A percentile compares a stretch with the other conserved stretches of the same genome.
These are phyloP conservation scores for Globisporangium radiosum DNA, from an alignment of 352 stramenopile genomes.

Conservation along the genomic window DNA sequence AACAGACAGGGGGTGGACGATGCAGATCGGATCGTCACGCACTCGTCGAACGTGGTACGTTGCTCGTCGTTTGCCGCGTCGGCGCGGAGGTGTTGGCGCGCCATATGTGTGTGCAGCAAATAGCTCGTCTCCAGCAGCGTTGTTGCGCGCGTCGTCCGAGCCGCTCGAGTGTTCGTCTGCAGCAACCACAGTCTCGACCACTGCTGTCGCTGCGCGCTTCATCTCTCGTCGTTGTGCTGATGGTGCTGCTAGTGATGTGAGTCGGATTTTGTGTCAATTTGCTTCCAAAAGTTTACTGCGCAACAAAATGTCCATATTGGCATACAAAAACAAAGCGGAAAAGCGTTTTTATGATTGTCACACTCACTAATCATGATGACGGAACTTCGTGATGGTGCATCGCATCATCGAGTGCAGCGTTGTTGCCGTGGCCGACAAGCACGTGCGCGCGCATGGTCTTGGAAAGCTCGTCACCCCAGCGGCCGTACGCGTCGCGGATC, in stretches of 20 bases:
- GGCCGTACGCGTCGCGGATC: slow-evolving; percentile 30
- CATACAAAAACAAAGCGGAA: too few relatives aligned
- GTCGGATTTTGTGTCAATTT: too few relatives aligned
- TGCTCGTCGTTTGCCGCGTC: slow-evolving; percentile 1
- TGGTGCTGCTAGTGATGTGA: too few relatives aligned
- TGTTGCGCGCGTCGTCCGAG: background rate
- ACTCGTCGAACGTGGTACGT: slow-evolving; percentile 11
- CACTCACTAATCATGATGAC: too few relatives aligned
- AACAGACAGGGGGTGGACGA: background rate
- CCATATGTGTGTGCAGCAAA: background rate
- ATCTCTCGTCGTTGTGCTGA: background rate
- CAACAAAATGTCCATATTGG: too few relatives aligned
- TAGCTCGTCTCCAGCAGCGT: background rate
- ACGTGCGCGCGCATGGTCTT: slow-evolving; percentile 21
- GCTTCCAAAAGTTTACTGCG: too few relatives aligned
- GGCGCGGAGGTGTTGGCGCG: too few relatives aligned
- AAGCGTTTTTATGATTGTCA: too few relatives aligned
- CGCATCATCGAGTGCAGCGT: too few relatives aligned
- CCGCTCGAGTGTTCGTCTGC: slow-evolving; percentile 1
- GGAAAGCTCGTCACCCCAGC: slow-evolving; percentile 47
- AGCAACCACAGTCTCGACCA: too few relatives aligned
- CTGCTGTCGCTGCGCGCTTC: too few relatives aligned
- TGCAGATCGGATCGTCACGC: background rate
- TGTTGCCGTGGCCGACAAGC: background rate
- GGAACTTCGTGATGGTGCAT: too few relatives aligned